Evolutionary conservation across 2,329 filamentous ascomycete genomes (phyloP).

Genomic region (Clonostachys rhizophaga): DNA sequence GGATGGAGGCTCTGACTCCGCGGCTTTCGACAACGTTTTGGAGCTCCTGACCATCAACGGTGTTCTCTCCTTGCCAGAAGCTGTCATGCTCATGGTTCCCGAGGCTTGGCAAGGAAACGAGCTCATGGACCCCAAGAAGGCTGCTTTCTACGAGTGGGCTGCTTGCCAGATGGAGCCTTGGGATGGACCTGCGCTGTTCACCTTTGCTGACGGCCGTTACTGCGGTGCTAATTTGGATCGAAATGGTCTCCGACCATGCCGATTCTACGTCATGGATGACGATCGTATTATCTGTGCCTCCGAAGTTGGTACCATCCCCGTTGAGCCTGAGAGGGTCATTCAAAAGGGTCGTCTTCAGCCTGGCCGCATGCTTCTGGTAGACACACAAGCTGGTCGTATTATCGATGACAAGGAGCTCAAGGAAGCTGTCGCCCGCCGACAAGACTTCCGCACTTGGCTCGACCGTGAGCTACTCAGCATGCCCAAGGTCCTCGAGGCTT

Average conservation of each 20-base stretch:
- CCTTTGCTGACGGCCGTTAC: conserved; percentile 93
- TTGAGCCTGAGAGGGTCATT: conserved; percentile 84
- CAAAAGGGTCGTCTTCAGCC: conserved; percentile 93
- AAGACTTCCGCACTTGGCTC: conserved; percentile 86
- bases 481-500: conserved; percentile 64
- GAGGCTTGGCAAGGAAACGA: conserved; percentile 96
- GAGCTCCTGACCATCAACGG: conserved; percentile 94
- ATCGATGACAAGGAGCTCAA: conserved; percentile 94
- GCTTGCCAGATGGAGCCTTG: conserved; percentile 99
- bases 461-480: conserved; percentile 81
- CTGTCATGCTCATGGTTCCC: conserved; percentile 97
- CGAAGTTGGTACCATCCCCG: conserved; percentile 87
- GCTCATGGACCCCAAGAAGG: conserved; percentile 89
- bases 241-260: conserved; percentile 90
- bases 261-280: conserved; percentile 95
- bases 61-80: conserved; percentile 89
- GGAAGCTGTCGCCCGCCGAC: conserved; percentile 76
- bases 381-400: conserved; percentile 83
- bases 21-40: conserved; percentile 94
- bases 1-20: conserved; percentile 93
- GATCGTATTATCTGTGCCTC: conserved; percentile 97
- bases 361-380: conserved; percentile 92
- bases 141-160: conserved; percentile 97
- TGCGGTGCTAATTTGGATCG: conserved; percentile 95
- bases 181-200: conserved; percentile 96